phyloP scores from a whole-genome alignment of 805 yeast genomes.

The Schizosaccharomyces osmophilus region DNA sequence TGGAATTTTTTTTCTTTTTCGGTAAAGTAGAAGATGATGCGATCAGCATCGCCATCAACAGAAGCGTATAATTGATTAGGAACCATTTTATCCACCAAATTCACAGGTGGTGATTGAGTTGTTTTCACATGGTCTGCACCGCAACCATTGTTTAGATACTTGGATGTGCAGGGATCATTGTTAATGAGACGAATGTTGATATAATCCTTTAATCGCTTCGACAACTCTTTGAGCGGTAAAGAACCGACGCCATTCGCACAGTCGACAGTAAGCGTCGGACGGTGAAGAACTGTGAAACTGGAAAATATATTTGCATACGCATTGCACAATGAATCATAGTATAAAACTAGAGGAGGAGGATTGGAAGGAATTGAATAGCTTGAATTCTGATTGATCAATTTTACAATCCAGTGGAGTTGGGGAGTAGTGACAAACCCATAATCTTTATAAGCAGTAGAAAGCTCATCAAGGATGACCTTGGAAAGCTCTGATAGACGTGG shows the following conservation, averaged over 20 bases:
- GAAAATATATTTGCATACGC: slow-evolving; percentile 20
- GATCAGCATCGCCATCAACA: slow-evolving; percentile 93
- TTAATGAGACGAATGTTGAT: slow-evolving; percentile 19
- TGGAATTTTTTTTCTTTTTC: slow-evolving; percentile 15
- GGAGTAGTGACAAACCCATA: slow-evolving; percentile 73
- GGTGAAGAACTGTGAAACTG: slow-evolving; percentile 5
- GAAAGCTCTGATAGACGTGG: slow-evolving; percentile 26
- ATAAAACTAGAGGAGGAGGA: slow-evolving; percentile 36
- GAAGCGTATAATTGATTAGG: slow-evolving; percentile 42
- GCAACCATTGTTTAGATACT: slow-evolving; percentile 45
- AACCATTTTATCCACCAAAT: slow-evolving; percentile 18
- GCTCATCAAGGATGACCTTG: slow-evolving; percentile 31
- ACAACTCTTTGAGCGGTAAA: slow-evolving; percentile 32
- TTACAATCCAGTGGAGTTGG: slow-evolving; percentile 68
- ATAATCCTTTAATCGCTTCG: slow-evolving; percentile 17
- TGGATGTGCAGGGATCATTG: slow-evolving; percentile 33
- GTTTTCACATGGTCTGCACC: slow-evolving; percentile 95
- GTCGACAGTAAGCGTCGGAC: slow-evolving; percentile 36
- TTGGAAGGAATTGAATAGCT: slow-evolving; percentile 22
- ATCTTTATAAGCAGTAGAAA: slow-evolving; percentile 25
- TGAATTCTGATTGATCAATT: slow-evolving; percentile 27
- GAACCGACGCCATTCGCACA: slow-evolving; percentile 96
- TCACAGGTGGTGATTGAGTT: slow-evolving; percentile 50
- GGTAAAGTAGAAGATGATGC: slow-evolving; percentile 48
- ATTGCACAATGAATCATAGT: slow-evolving; percentile 34